These are phyloP conservation scores for Gossypium sturtianum DNA, from an alignment of 345 rosid genomes.

Conservation along the genomic window DNA sequence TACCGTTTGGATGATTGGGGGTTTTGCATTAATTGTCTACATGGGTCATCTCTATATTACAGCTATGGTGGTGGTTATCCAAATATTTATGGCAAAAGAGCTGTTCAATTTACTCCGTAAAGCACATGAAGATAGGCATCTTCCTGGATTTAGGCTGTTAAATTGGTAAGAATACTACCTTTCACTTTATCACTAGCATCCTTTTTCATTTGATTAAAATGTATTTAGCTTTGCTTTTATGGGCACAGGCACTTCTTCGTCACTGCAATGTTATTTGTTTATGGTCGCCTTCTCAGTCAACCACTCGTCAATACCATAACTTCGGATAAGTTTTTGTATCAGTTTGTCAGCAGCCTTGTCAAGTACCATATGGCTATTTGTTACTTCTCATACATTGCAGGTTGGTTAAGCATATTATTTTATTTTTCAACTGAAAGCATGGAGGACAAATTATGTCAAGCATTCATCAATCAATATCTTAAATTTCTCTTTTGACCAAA, in stretches of 20 bases:
- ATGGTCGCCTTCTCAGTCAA: slow-evolving; percentile 92
- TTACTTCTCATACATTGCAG: slow-evolving; percentile 82
- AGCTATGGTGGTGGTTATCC: slow-evolving; percentile 96
- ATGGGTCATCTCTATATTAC: slow-evolving; percentile 95
- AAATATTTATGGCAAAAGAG: slow-evolving; percentile 89
- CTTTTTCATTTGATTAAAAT: background rate
- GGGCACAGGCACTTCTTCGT: slow-evolving; percentile 89
- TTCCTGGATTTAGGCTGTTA: slow-evolving; percentile 79
- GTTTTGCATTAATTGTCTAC: slow-evolving; percentile 72
- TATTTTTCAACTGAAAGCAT: slow-evolving; percentile 3
- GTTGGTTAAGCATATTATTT: slow-evolving; percentile 30
- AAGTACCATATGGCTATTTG: slow-evolving; percentile 92
- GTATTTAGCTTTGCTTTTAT: slow-evolving; percentile 7
- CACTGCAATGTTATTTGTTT: slow-evolving; percentile 92
- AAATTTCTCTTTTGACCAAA: background rate
- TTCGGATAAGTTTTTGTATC: slow-evolving; percentile 66
- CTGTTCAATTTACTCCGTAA: slow-evolving; percentile 78
- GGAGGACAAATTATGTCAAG: background rate
- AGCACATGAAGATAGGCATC: slow-evolving; percentile 76
- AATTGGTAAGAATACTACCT: slow-evolving; percentile 53
- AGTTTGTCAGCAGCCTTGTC: slow-evolving; percentile 70
- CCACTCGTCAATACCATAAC: slow-evolving; percentile 88
- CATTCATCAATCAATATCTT: background rate
- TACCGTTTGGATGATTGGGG: slow-evolving; percentile 89
- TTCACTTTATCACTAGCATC: background rate